Evolutionary conservation across 257 asterid genomes (phyloP).

Genomic region (Pogostemon cablin): DNA sequence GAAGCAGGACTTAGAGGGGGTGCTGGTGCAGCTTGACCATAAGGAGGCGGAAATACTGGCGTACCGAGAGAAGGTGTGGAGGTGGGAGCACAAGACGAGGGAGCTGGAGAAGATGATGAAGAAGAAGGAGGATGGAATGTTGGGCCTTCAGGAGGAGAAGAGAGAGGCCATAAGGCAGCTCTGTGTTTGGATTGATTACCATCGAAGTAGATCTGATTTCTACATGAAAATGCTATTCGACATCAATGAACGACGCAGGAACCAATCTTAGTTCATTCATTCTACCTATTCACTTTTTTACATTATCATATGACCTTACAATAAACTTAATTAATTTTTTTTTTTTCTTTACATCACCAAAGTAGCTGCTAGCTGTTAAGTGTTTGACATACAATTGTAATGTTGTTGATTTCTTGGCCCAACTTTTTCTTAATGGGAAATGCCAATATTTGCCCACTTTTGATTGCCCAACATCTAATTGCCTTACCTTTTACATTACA

Average conservation of each 20-base stretch:
- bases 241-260: constrained; percentile 35
- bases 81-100: constrained; percentile 62
- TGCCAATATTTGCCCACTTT: too few relatives aligned
- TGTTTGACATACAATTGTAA: background rate
- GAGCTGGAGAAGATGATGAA: constrained; percentile 67
- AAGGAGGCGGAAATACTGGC: constrained; percentile 72
- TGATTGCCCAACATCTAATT: too few relatives aligned
- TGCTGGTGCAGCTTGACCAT: constrained; percentile 58
- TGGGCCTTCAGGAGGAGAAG: constrained; percentile 72
- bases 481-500: too few relatives aligned
- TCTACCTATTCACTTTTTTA: too few relatives aligned
- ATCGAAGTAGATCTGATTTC: constrained; percentile 68
- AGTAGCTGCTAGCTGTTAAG: background rate
- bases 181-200: constrained; percentile 92
- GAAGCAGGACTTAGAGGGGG: constrained; percentile 58
- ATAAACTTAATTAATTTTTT: too few relatives aligned
- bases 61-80: constrained; percentile 70
- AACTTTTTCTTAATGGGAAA: background rate
- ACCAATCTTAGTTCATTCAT: constrained; percentile 16
- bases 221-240: constrained; percentile 68
- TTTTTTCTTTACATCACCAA: background rate
- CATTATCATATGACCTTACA: too few relatives aligned
- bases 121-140: constrained; percentile 69
- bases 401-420: background rate
- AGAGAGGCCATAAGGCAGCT: constrained; percentile 91